Percentiles rank a stretch among this genome's conserved stretches.
Conservation (phyloP, 1,284 basidiomycete genomes). For the Exobasidium rhododendri region DNA sequence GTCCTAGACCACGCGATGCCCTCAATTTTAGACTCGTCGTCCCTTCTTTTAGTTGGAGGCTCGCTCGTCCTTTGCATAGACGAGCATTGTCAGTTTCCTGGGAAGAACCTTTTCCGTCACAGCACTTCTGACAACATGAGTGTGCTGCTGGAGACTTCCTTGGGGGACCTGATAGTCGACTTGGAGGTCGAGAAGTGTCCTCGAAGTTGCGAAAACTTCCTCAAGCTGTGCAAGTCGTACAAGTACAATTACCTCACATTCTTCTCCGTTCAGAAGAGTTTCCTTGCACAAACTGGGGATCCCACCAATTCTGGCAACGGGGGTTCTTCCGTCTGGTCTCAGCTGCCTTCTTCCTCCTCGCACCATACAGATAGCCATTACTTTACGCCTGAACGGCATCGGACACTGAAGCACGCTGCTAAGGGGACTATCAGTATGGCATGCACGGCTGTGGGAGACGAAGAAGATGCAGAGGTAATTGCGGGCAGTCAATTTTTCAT, state of each 20-base stretch:
- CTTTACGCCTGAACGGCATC: constrained; percentile 76
- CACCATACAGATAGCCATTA: constrained; percentile 62
- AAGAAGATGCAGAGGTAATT: constrained; percentile 68
- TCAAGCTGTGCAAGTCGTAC: constrained; percentile 93
- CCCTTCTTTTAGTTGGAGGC: no score
- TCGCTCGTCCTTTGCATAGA: no score
- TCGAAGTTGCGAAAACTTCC: constrained; percentile 85
- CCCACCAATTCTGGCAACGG: constrained; percentile 92
- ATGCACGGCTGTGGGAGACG: constrained; percentile 28
- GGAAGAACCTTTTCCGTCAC: no score
- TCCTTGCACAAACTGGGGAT: constrained; percentile 90
- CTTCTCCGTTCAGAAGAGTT: constrained; percentile 83
- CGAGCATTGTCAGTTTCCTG: no score
- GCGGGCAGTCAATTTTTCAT: constrained; percentile 96
- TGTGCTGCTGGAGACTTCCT: constrained; percentile 88
- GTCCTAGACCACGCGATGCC: no score
- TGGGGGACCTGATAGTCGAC: constrained; percentile 87
- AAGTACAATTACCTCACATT: constrained; percentile 95
- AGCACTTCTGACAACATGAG: no score
- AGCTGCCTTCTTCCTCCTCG: constrained; percentile 59
- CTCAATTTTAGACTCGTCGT: no score
- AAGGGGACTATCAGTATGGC: constrained; percentile 74
- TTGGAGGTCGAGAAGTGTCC: constrained; percentile 88
- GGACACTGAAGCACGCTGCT: constrained; percentile 73
- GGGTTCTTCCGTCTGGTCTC: constrained; percentile 72